Conservation (phyloP, 768 basidiomycete genomes). For the Tylopilus sp. region DNA sequence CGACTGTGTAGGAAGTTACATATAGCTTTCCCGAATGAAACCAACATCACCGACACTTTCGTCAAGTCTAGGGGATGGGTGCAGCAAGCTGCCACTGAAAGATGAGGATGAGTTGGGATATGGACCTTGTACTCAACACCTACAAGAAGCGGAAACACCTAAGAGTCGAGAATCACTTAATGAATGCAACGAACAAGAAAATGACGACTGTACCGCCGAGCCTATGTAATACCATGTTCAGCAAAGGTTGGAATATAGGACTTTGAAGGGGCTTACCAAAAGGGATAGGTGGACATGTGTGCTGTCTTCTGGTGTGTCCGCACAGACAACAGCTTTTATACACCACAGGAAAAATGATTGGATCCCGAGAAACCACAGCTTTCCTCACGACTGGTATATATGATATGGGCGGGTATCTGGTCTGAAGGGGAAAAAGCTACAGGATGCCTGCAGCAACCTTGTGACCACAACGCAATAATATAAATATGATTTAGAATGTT, state of each 20-base stretch:
- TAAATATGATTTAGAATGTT: slow-evolving; percentile 1
- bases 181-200: background rate
- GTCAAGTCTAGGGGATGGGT: slow-evolving; percentile 84
- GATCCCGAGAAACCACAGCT: slow-evolving; percentile 9
- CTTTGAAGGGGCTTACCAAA: slow-evolving; percentile 25
- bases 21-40: background rate
- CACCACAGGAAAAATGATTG: background rate
- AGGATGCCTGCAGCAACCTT: slow-evolving; percentile 10
- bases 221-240: slow-evolving; percentile 35
- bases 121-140: slow-evolving; percentile 20
- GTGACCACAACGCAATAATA: slow-evolving; percentile 4
- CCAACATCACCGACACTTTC: slow-evolving; percentile 60
- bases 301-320: slow-evolving; percentile 7
- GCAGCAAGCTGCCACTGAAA: slow-evolving; percentile 70
- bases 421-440: slow-evolving; percentile 19
- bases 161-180: slow-evolving; percentile 10
- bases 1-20: slow-evolving; percentile 43
- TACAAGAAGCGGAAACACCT: slow-evolving; percentile 67
- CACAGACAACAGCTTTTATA: slow-evolving; percentile 20
- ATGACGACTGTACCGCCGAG: slow-evolving; percentile 50
- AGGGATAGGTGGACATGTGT: slow-evolving; percentile 29
- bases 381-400: slow-evolving; percentile 2
- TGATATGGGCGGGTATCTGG: background rate
- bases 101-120: slow-evolving; percentile 2
- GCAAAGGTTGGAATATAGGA: background rate